Evolutionary conservation across 176 grass and related monocot species (phyloP), one percentile per base, ranked within the genome.

Genomic region (Oropetium thomaeum): DNA sequence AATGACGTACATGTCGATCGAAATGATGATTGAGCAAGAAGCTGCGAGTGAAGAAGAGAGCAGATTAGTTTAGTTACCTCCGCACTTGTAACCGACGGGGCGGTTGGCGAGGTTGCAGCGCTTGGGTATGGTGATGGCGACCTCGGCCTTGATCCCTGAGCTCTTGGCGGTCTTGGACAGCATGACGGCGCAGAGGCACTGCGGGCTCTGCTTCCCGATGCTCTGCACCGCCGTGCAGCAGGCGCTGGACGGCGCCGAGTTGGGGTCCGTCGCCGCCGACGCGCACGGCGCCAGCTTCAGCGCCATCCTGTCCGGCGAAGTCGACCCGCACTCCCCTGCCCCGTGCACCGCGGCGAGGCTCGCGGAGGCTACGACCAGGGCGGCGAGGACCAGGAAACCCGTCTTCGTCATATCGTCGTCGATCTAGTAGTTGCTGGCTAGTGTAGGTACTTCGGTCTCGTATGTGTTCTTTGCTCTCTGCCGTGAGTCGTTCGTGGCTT

Each of bases 151-250:
- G 84, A 90, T 85, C 66, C 91, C 91, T 31, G 87, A 22, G n/a
- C 5, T 85, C 75, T 65, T 85, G 49, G 84, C 84, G 4, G 87
- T 79, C 30, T 73, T 76, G 37, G 91, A 93, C 37, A 93, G 81
- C 80, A 93, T 83, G 51, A 93, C 84, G 67, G 87, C 91, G 71
- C 91, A 93, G 17, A 90, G 78, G 81, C 91, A 93, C 68, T 75
- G 9, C 22, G 91, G 87, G 59, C 82, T 90, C 65, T 82, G 87
- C 84, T 76, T 86, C 25, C 84, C 91, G 44, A 93, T 75, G 47
- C 33, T 80, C 42, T 85, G 91, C 40, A 93, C 91, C 23, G 78
- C 71, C 3, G 34, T 19, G 84, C 91, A 93, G 77, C 91, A 90
- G 0, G 33, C 52, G 45, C 15, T 62, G 39, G 87, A 87, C 42